Evolutionary conservation across 2,329 filamentous ascomycete genomes (phyloP).

Genomic region (Nakataea oryzae): DNA sequence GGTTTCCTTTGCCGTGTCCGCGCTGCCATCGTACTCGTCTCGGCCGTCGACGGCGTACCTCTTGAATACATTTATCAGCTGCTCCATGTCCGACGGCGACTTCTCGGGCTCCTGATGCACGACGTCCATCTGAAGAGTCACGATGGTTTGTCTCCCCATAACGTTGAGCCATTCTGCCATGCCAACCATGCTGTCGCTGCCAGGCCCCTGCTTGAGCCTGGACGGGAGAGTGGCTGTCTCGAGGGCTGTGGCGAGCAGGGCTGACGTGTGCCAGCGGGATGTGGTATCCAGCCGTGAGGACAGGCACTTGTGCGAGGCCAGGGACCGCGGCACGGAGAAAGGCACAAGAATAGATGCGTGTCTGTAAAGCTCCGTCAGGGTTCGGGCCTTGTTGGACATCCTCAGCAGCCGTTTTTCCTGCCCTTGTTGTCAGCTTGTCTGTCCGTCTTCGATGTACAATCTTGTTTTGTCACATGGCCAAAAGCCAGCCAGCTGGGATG

Average conservation of each 20-base stretch:
- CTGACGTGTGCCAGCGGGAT: slow-evolving; percentile 73
- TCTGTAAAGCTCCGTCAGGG: slow-evolving; percentile 56
- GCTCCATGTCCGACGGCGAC: slow-evolving; percentile 1
- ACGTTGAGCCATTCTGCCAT: slow-evolving; percentile 59
- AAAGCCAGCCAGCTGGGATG: neutral
- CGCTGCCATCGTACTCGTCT: slow-evolving; percentile 16
- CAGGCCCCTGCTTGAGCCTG: slow-evolving; percentile 41
- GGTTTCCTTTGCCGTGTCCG: slow-evolving; percentile 15
- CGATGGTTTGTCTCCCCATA: slow-evolving; percentile 71
- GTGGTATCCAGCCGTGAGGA: slow-evolving; percentile 37
- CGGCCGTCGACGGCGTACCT: slow-evolving; percentile 6
- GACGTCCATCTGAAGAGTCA: slow-evolving; percentile 60
- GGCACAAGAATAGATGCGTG: slow-evolving; percentile 73
- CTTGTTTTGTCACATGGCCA: neutral
- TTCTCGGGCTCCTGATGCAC: slow-evolving; percentile 14
- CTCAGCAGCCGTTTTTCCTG: slow-evolving; percentile 54
- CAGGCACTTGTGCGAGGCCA: neutral
- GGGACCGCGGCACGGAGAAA: slow-evolving; percentile 43
- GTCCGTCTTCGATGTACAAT: too few species aligned
- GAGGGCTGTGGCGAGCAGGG: slow-evolving; percentile 62
- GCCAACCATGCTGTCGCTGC: slow-evolving; percentile 42
- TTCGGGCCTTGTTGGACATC: slow-evolving; percentile 64
- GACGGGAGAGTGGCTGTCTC: slow-evolving; percentile 73
- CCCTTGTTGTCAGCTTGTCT: neutral
- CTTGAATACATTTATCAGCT: slow-evolving; percentile 3